Conservation (phyloP, 352 stramenopile genomes). For the Elongisporangium undulatum region DNA sequence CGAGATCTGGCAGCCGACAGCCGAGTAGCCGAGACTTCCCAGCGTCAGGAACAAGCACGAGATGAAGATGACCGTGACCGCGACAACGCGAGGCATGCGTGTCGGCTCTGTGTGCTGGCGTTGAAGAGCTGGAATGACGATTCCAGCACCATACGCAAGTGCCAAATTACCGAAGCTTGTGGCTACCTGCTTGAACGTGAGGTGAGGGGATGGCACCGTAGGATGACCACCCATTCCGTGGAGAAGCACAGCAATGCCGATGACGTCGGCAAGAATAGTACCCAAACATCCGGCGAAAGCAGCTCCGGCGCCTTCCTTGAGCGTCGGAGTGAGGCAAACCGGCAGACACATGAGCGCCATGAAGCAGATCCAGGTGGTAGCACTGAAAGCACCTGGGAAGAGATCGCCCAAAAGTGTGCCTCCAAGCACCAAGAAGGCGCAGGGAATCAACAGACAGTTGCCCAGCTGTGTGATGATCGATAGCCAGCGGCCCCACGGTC, state of each 20-base stretch:
- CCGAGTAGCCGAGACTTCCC: conserved; percentile 24
- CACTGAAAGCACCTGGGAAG: conserved; percentile 36
- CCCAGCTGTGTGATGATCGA: conserved; percentile 37
- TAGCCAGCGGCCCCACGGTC: conserved; percentile 40
- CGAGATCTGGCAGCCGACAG: conserved; percentile 32
- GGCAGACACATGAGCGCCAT: conserved; percentile 42
- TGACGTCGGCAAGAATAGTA: conserved; percentile 37
- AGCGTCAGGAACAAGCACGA: conserved; percentile 27
- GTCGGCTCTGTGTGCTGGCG: conserved; percentile 14
- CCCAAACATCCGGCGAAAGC: conserved; percentile 44
- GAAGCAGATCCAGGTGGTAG: conserved; percentile 47
- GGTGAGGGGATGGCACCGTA: conserved; percentile 23
- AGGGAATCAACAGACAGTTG: conserved; percentile 43
- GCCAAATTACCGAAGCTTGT: conserved; percentile 33
- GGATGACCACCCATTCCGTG: conserved; percentile 27
- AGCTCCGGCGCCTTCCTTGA: conserved; percentile 44
- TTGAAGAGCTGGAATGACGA: conserved; percentile 17
- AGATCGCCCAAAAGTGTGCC: conserved; percentile 33
- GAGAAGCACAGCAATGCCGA: conserved; percentile 24
- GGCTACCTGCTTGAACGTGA: conserved; percentile 29
- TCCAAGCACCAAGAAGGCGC: conserved; percentile 43
- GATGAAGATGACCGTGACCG: conserved; percentile 28
- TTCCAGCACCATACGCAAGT: conserved; percentile 37
- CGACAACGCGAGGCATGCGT: conserved; percentile 33
- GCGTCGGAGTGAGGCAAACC: conserved; percentile 44